A percentile compares a stretch with the other conserved stretches of the same genome.
phyloP scores from a whole-genome alignment of 768 basidiomycete genomes.

The Leccinum arenicola region DNA sequence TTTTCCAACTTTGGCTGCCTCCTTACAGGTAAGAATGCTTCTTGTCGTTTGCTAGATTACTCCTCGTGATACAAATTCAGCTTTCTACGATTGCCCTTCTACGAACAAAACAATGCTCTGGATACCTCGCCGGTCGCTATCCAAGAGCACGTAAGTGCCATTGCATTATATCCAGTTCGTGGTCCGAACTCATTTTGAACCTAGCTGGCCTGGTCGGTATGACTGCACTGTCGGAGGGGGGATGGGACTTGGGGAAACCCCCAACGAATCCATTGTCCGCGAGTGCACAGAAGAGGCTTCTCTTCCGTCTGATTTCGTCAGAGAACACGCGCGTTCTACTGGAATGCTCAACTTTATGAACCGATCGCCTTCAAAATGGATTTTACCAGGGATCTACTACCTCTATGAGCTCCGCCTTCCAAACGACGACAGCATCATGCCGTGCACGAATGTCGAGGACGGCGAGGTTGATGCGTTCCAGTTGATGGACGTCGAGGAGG shows the following conservation, averaged over 20 bases:
- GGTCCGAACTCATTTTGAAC: neutral
- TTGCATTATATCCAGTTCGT: neutral
- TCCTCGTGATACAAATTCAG: conserved; percentile 14
- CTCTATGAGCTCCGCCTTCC: conserved; percentile 43
- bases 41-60: neutral
- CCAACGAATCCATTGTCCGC: conserved; percentile 37
- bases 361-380: conserved; percentile 41
- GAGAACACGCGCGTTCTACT: conserved; percentile 28
- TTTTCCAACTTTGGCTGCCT: conserved; percentile 44
- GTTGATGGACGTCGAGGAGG: conserved; percentile 34
- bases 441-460: conserved; percentile 36
- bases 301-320: conserved; percentile 37
- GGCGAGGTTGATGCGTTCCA: conserved; percentile 44
- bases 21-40: conserved; percentile 33
- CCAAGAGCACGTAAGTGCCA: conserved; percentile 38
- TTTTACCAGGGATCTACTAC: conserved; percentile 45
- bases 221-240: conserved; percentile 46
- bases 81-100: conserved; percentile 33
- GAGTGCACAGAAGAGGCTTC: conserved; percentile 45
- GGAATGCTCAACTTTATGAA: conserved; percentile 41
- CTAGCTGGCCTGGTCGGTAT: conserved; percentile 33
- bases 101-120: conserved; percentile 33
- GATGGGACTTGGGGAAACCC: conserved; percentile 39
- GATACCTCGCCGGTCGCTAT: conserved; percentile 40
- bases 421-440: conserved; percentile 30